Base-by-base conservation (phyloP, 176 grass and related monocot species). In the Aegilops bicornis region DNA sequence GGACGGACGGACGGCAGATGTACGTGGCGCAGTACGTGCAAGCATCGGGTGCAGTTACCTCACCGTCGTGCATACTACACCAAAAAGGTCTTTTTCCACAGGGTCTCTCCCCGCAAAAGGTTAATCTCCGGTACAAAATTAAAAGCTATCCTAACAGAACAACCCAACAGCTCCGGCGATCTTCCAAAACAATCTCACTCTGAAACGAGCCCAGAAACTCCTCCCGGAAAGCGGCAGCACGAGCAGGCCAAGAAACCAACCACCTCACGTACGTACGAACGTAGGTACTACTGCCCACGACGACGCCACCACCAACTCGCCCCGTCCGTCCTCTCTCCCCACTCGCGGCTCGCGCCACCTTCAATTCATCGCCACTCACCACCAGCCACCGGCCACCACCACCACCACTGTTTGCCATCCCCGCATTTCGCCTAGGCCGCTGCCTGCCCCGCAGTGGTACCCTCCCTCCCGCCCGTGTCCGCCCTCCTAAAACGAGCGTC, bases 401-500 rank as follows among this genome's bases (percentile, higher is more conserved):
- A 15, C 23, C 87, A 45, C 70, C 71, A 81, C 54, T 42, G 23
- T 58, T 27, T 37, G 45, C 31, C 22, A 65, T 19, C 31, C 8
- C 60, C 36, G 61, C 61, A 64, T 47, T 29, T 30, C 16, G 50
- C 32, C n/a, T 29, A 60, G 81, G 50, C 33, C 8, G 24, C 78
- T 45, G 25, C 39, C 62, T 32, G 61, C 39, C 61, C 39, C 24
- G 50, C 81, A 83, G 27, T 83, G 68, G 73, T 73, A 8, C 69
- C 69, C 52, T 73, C 54, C 27, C 50, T 23, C 22, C 76, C 54
- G 54, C 43, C 71, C 83, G 56, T 58, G 84, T 47, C 45, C 69
- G 29, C 69, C 76, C 54, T 7, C 69, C 76, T 88, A 91, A 91
- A 88, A 91, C 77, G 61, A 88, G 88, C 69, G 29, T 43, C 74